Percentiles rank a stretch among this genome's conserved stretches.
Evolutionary conservation across 176 grass and related monocot genomes (phyloP).

Genomic region (Carex littledalei): DNA sequence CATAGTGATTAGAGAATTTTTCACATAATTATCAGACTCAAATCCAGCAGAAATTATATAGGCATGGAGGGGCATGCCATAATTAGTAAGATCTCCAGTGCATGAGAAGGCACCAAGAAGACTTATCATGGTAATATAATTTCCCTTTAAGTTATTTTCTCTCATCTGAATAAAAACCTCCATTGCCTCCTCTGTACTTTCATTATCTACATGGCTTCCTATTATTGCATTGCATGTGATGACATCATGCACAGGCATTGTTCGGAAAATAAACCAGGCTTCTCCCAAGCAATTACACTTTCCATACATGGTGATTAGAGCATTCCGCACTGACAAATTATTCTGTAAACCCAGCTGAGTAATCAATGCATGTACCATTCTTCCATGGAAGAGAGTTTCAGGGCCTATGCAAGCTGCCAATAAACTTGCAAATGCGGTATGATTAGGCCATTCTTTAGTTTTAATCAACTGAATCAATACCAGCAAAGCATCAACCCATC

Average conservation of each 20-base stretch:
- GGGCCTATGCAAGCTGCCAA: conserved; percentile 53
- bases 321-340: conserved; percentile 41
- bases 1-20: conserved; percentile 82
- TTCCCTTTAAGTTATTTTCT: conserved; percentile 30
- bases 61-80: conserved; percentile 58
- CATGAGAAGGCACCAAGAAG: conserved; percentile 43
- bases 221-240: conserved; percentile 74
- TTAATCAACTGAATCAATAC: conserved; percentile 32
- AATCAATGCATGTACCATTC: conserved; percentile 59
- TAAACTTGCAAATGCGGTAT: conserved; percentile 67
- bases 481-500: conserved; percentile 32
- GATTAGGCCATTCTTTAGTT: conserved; percentile 37
- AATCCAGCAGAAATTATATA: conserved; percentile 53
- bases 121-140: conserved; percentile 84
- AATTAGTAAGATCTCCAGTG: conserved; percentile 33
- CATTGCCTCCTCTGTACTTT: conserved; percentile 35
- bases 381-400: conserved; percentile 43
- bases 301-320: conserved; percentile 66
- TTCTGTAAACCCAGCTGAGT: conserved; percentile 37
- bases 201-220: conserved; percentile 41
- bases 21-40: conserved; percentile 57
- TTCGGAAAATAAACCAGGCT: conserved; percentile 40
- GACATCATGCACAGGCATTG: conserved; percentile 46
- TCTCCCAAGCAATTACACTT: conserved; percentile 57
- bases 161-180: conserved; percentile 61